Conservation (phyloP, 306 rosid genomes). For the Herpetospermum pedunculosum region DNA sequence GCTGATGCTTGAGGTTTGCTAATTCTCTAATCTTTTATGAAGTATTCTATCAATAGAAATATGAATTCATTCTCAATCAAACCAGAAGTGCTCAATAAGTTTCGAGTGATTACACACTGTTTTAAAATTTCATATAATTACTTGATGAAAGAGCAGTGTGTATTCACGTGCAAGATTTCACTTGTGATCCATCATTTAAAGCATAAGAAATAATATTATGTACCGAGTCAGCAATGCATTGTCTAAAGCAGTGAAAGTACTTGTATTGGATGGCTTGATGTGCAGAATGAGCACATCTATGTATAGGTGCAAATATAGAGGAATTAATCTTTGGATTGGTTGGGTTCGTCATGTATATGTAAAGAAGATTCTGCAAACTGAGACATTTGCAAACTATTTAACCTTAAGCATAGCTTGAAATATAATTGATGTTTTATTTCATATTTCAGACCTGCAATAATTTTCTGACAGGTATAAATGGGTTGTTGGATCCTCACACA, state of each 20-base stretch:
- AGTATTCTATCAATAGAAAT: not conserved
- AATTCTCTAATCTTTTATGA: not conserved
- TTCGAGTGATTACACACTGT: not conserved
- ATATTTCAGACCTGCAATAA: not conserved
- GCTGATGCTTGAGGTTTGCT: not conserved
- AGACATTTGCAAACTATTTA: not conserved
- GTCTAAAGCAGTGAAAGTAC: not conserved
- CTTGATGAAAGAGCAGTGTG: not conserved
- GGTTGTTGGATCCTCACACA: not conserved
- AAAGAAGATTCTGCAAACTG: not conserved
- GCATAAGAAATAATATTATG: not conserved
- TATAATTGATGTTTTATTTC: not conserved
- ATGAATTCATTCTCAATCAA: not conserved
- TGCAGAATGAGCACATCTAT: not conserved
- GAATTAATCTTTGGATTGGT: not conserved
- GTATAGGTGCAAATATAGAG: not conserved
- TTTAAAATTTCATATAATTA: not conserved
- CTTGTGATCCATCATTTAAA: not conserved
- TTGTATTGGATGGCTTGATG: not conserved
- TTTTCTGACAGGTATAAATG: not conserved
- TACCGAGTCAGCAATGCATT: not conserved
- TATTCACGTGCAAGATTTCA: not conserved
- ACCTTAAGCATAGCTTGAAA: not conserved
- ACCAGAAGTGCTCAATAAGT: not conserved
- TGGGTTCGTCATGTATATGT: not conserved